Evolutionary conservation across 768 basidiomycete genomes (phyloP).

Genomic region (Collybiopsis luxurians): DNA sequence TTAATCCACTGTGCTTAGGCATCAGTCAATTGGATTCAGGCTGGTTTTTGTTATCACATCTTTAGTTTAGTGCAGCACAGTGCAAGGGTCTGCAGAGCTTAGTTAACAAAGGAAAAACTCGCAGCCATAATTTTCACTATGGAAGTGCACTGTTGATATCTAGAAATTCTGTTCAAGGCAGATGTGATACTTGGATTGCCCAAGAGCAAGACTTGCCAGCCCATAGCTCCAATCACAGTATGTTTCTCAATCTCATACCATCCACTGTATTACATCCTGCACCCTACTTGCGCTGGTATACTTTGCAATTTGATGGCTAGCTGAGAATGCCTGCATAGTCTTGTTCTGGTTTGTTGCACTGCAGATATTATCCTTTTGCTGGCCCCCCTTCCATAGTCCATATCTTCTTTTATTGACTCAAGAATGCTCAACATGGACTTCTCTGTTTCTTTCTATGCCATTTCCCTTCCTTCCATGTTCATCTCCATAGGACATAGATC

Average conservation of each 20-base stretch:
- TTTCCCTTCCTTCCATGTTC: slow-evolving; percentile 20
- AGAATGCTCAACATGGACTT: slow-evolving; percentile 42
- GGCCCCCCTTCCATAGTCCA: slow-evolving; percentile 26
- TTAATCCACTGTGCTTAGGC: no score
- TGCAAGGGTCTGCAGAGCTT: no score
- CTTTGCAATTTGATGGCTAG: no score
- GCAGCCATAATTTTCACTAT: background rate
- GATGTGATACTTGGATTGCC: background rate
- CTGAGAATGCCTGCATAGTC: no score
- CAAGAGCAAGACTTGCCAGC: background rate
- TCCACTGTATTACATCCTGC: background rate
- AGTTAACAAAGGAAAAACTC: background rate
- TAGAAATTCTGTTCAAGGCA: background rate
- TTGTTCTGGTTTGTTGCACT: no score
- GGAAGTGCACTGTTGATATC: background rate
- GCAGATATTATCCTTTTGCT: no score
- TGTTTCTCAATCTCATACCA: slow-evolving; percentile 7
- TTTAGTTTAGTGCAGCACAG: no score
- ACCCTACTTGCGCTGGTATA: background rate
- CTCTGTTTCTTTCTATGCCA: slow-evolving; percentile 22
- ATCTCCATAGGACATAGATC: slow-evolving; percentile 47
- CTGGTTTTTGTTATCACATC: no score
- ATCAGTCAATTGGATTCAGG: no score
- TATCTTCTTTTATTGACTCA: slow-evolving; percentile 28
- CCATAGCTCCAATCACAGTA: slow-evolving; percentile 5